Percentiles rank a stretch among this genome's conserved stretches.
Evolutionary conservation across 2,329 filamentous ascomycete genomes (phyloP).

Genomic region (Epichloe hybrida): DNA sequence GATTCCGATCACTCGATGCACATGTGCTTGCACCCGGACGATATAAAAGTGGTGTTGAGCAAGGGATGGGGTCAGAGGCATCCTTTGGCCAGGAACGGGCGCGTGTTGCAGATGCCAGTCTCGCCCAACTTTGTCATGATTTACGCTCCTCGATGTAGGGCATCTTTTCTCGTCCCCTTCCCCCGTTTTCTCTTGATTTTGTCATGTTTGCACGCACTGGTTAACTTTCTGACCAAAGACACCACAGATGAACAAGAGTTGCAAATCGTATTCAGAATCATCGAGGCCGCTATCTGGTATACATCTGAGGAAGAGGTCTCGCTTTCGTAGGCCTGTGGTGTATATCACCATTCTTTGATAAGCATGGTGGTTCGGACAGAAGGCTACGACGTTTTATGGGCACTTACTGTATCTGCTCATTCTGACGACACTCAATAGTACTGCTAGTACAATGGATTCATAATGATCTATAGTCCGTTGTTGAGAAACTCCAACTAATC

Average conservation of each 20-base stretch:
- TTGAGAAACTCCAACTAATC: slow-evolving; percentile 8
- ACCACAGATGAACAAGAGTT: slow-evolving; percentile 48
- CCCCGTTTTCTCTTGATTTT: not conserved
- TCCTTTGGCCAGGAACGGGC: slow-evolving; percentile 52
- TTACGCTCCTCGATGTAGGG: slow-evolving; percentile 56
- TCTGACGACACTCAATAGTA: too few relatives aligned
- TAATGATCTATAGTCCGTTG: not conserved
- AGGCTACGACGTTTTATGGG: too few relatives aligned
- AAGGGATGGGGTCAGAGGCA: slow-evolving; percentile 69
- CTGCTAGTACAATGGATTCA: not conserved
- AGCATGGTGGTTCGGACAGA: too few relatives aligned
- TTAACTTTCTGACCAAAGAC: not conserved
- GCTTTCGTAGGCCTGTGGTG: slow-evolving; percentile 9
- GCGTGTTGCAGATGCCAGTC: slow-evolving; percentile 50
- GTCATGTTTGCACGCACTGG: not conserved
- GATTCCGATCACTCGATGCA: slow-evolving; percentile 65
- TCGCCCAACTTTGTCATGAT: slow-evolving; percentile 67
- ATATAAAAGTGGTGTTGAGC: slow-evolving; percentile 57
- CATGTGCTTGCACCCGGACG: slow-evolving; percentile 65
- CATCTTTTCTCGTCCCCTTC: not conserved
- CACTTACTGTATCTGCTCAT: too few relatives aligned
- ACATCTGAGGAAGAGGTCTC: slow-evolving; percentile 33
- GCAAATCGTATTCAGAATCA: slow-evolving; percentile 51
- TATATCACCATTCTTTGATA: too few relatives aligned
- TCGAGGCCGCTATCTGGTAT: slow-evolving; percentile 63